phyloP scores from a whole-genome alignment of 768 basidiomycete genomes.

The Sistotremastrum niveocremeum region DNA sequence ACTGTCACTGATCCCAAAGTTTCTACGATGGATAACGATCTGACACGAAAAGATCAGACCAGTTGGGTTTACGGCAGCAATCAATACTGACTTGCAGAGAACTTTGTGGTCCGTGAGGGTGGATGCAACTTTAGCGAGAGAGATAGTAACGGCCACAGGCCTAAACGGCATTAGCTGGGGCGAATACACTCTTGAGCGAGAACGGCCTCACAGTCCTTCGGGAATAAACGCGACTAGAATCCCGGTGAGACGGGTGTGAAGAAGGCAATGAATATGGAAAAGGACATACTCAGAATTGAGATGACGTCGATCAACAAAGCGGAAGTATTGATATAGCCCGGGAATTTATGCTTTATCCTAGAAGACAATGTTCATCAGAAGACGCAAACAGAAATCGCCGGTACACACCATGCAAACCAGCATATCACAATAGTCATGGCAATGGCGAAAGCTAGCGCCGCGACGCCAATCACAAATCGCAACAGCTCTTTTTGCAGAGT shows the following conservation, averaged over 20 bases:
- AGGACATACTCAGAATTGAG: constrained; percentile 31
- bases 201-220: constrained; percentile 24
- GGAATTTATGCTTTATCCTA: constrained; percentile 28
- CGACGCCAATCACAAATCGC: constrained; percentile 42
- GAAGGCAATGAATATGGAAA: neutral
- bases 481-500: constrained; percentile 44
- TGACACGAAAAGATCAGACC: constrained; percentile 12
- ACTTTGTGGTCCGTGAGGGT: constrained; percentile 39
- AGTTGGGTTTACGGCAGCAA: neutral
- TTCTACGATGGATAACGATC: constrained; percentile 50
- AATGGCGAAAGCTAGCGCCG: constrained; percentile 27
- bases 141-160: constrained; percentile 41
- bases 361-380: constrained; percentile 12
- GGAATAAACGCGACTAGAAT: constrained; percentile 32
- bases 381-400: neutral
- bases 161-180: constrained; percentile 2
- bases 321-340: constrained; percentile 34
- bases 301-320: constrained; percentile 42
- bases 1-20: constrained; percentile 50
- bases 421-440: constrained; percentile 34
- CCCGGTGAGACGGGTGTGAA: neutral
- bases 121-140: constrained; percentile 30
- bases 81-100: constrained; percentile 22
- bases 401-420: constrained; percentile 24
- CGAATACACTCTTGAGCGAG: neutral